phyloP scores from a whole-genome alignment of 2,329 filamentous ascomycete genomes.

The Trichothecium roseum region DNA sequence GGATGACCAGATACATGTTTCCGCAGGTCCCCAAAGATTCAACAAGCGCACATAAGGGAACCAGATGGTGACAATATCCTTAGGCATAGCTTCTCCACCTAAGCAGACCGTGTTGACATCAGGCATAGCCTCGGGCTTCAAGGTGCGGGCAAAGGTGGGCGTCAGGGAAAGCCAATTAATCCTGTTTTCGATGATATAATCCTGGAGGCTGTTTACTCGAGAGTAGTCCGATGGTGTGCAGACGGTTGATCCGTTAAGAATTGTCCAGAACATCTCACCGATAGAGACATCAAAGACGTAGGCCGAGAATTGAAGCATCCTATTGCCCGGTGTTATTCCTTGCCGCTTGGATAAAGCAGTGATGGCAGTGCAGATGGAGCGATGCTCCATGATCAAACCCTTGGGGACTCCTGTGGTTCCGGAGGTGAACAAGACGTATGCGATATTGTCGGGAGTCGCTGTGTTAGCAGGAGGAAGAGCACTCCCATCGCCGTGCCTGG shows the following conservation, averaged over 20 bases:
- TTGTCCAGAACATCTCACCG: background rate
- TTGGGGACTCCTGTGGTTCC: slow-evolving; percentile 14
- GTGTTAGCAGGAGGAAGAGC: background rate
- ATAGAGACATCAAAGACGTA: background rate
- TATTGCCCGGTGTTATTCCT: background rate
- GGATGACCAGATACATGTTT: slow-evolving; percentile 5
- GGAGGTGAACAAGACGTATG: slow-evolving; percentile 13
- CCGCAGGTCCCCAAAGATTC: slow-evolving; percentile 6
- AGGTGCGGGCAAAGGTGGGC: slow-evolving; percentile 1
- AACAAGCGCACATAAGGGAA: slow-evolving; percentile 1
- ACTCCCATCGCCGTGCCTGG: background rate
- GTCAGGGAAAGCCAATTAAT: slow-evolving; percentile 1
- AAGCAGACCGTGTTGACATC: slow-evolving; percentile 1
- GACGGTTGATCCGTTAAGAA: background rate
- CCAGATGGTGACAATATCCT: background rate
- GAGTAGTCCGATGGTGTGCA: slow-evolving; percentile 1
- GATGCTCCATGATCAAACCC: slow-evolving; percentile 11
- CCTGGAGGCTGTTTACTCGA: background rate
- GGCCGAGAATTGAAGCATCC: background rate
- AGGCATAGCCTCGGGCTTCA: background rate
- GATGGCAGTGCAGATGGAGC: slow-evolving; percentile 6
- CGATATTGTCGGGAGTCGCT: slow-evolving; percentile 3
- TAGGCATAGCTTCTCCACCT: slow-evolving; percentile 1
- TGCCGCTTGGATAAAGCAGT: slow-evolving; percentile 3
- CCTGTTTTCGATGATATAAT: background rate